These are phyloP conservation scores for Penicillium simplicissimum DNA, from an alignment of 495 filamentous ascomycete species.

Conservation along the genomic window DNA sequence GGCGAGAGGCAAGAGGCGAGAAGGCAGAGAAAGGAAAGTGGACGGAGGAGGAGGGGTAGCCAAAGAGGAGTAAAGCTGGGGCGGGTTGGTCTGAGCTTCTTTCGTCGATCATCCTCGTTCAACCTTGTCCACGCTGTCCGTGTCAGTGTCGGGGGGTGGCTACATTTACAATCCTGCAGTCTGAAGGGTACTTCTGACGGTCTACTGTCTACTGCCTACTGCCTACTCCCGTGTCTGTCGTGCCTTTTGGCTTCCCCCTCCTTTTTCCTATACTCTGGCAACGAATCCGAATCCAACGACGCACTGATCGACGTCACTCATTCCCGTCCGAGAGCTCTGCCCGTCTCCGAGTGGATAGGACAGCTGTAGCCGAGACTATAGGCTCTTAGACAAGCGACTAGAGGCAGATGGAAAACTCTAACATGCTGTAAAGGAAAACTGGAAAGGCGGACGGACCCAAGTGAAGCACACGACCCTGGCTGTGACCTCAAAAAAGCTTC, in stretches of 20 bases:
- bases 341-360: background rate
- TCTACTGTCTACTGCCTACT: background rate
- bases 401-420: background rate
- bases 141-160: too few relatives aligned
- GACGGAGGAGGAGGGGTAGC: constrained; percentile 5
- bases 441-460: background rate
- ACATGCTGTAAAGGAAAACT: background rate
- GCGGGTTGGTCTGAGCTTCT: constrained; percentile 26
- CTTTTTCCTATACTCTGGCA: background rate
- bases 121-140: background rate
- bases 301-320: constrained; percentile 27
- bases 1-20: background rate
- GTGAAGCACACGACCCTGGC: constrained; percentile 12
- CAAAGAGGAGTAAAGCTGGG: constrained; percentile 20
- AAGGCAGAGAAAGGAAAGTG: background rate
- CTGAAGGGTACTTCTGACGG: background rate
- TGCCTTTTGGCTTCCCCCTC: background rate
- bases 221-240: background rate
- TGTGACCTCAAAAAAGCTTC: constrained; percentile 21
- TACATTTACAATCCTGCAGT: too few relatives aligned
- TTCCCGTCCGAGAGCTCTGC: constrained; percentile 1
- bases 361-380: background rate
- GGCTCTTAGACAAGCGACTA: constrained; percentile 2
- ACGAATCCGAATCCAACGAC: background rate
- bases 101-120: constrained; percentile 21